Conservation (phyloP, 1,139 yeast species). For the Meyerozyma guilliermondii region DNA sequence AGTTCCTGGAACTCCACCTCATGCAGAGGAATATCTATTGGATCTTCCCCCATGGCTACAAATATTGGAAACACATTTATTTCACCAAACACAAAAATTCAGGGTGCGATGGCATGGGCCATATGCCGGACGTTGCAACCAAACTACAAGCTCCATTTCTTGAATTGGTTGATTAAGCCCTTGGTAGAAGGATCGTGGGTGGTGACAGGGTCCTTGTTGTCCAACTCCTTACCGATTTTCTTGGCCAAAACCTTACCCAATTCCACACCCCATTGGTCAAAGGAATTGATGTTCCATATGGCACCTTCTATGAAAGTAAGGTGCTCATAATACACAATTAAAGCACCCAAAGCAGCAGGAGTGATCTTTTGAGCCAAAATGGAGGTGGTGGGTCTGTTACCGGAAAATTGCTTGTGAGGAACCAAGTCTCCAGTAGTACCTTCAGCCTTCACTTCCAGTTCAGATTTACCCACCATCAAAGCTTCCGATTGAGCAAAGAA, state of each 20-base stretch:
- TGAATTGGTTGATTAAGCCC: constrained; percentile 90
- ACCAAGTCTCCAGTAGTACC: constrained; percentile 83
- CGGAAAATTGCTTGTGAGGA: constrained; percentile 94
- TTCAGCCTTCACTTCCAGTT: constrained; percentile 78
- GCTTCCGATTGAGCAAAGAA: constrained; percentile 99
- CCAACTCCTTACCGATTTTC: constrained; percentile 86
- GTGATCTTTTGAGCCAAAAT: constrained; percentile 93
- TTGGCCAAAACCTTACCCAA: constrained; percentile 97
- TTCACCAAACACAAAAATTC: constrained; percentile 1
- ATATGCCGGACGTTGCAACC: not conserved
- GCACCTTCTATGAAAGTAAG: constrained; percentile 98
- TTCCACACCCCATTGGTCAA: constrained; percentile 99
- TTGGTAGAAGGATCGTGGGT: constrained; percentile 89
- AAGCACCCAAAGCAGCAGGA: constrained; percentile 91
- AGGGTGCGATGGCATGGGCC: constrained; percentile 1
- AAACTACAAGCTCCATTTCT: constrained; percentile 58
- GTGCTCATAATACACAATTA: constrained; percentile 97
- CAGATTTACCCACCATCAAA: constrained; percentile 91
- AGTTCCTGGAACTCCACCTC: constrained; percentile 24
- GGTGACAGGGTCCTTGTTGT: constrained; percentile 47
- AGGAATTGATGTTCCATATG: constrained; percentile 97
- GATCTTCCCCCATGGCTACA: constrained; percentile 7
- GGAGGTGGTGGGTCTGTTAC: constrained; percentile 98
- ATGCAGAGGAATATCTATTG: constrained; percentile 9
- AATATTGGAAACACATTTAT: constrained; percentile 1